Conservation (phyloP, 2,329 filamentous ascomycete genomes). For the Blastomyces gilchristii region DNA sequence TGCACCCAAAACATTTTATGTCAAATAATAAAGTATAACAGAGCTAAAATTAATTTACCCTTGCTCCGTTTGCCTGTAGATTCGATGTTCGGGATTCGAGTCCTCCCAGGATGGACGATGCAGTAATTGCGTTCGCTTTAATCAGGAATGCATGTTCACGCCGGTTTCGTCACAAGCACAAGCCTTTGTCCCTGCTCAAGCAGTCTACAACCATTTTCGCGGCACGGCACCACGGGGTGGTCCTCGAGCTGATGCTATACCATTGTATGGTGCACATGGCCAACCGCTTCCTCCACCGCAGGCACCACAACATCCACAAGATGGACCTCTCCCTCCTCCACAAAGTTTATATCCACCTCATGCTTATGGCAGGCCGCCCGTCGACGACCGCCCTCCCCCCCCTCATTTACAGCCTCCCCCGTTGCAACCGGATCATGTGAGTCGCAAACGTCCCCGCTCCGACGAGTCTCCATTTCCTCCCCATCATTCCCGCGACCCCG, state of each 20-base stretch:
- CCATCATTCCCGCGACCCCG: conserved; percentile 16
- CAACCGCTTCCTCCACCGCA: conserved; percentile 30
- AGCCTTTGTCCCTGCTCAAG: conserved; percentile 63
- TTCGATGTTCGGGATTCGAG: conserved; percentile 66
- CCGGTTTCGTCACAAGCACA: conserved; percentile 60
- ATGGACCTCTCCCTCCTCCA: conserved; percentile 31
- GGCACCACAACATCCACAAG: conserved; percentile 17
- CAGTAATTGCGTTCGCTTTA: conserved; percentile 62
- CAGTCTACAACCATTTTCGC: conserved; percentile 49
- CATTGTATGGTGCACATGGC: conserved; percentile 42
- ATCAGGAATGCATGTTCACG: conserved; percentile 68
- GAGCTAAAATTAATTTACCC: conserved; percentile 1
- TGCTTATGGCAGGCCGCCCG: conserved; percentile 27
- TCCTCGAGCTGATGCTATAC: conserved; percentile 27
- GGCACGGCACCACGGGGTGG: conserved; percentile 28
- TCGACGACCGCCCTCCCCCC: conserved; percentile 22
- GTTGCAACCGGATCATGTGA: conserved; percentile 38
- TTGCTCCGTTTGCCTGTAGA: conserved; percentile 37
- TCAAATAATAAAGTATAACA: conserved; percentile 4
- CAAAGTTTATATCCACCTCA: conserved; percentile 32
- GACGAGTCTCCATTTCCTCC: conserved; percentile 14
- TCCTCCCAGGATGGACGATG: conserved; percentile 61
- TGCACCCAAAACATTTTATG: background rate
- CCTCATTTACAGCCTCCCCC: conserved; percentile 30
- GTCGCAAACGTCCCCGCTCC: conserved; percentile 24